Evolutionary conservation across 495 filamentous ascomycete genomes (phyloP), one percentile per base, ranked within the genome.

Genomic region (Penicillium psychrofluorescens): DNA sequence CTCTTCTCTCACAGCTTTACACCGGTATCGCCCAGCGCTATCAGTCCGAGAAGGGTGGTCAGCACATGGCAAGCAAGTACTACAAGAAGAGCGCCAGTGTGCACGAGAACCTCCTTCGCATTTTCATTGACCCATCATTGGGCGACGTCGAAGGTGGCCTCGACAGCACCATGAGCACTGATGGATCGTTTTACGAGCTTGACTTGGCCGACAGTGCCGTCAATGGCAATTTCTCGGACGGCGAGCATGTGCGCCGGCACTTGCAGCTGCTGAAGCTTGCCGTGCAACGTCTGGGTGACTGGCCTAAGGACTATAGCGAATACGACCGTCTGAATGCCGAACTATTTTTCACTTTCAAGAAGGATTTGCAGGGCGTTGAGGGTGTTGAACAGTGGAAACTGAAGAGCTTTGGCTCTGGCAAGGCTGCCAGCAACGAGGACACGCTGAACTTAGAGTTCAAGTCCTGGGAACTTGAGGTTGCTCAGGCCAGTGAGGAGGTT

Each of bases 271-370:
- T 69, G 11, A 68, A 68, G 53, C 57, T 62, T 14, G 53, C 65
- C n/a, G 49, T 66, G 7, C 59, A 68, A 49, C 65, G 63, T 9
- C 49, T 66, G 38, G 65, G 65, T 38, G 55, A 58, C 48, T 68
- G 63, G 63, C 65, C 65, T 28, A 68, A 68, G 56, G 63, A 68
- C 7, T 65, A 56, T 40, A 35, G 40, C 8, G 65, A 68, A 46
- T 68, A 63, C 28, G 45, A 65, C 36, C 45, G 47, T 6, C 32
- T 34, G 32, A 34, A 12, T 12, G n/a, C 32, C 6, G 32, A 34
- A 12, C 32, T 34, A 0, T 59, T 61, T 45, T 11, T 14, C 8
- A 44, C 51, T 33, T 68, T 59, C 35, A 27, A 12, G 0, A 32
- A 53, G 3, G 63, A 66, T 4, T 48, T 68, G 7, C 38, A 55